Percentiles rank a stretch among this genome's conserved stretches.
These are phyloP conservation scores for Penicillium aurantiogriseum DNA, from an alignment of 2,329 filamentous ascomycete species.

Conservation along the genomic window DNA sequence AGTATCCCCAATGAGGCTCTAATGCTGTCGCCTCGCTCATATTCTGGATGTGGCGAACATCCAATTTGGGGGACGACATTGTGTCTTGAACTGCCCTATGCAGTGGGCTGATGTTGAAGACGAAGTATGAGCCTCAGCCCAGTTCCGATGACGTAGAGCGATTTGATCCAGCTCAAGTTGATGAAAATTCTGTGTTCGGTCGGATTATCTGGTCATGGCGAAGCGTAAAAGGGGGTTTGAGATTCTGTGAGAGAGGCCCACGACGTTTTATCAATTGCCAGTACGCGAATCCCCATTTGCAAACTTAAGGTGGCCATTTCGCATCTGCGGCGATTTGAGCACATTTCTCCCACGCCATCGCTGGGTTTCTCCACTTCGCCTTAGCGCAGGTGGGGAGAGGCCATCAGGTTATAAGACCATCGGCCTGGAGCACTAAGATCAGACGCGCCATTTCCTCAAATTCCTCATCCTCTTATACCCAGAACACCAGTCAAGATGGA, in stretches of 20 bases:
- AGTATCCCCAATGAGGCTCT: conserved; percentile 58
- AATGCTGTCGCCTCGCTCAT: conserved; percentile 39
- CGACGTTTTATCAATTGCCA: neutral
- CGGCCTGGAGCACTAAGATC: neutral
- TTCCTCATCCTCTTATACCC: neutral
- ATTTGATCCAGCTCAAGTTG: neutral
- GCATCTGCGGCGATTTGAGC: conserved; percentile 20
- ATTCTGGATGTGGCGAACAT: conserved; percentile 49
- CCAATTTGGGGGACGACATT: conserved; percentile 12
- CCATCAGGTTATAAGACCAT: conserved; percentile 5
- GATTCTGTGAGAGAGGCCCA: neutral
- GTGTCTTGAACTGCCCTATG: neutral
- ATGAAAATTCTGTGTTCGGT: neutral
- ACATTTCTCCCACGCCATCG: conserved; percentile 15
- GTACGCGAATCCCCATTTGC: neutral
- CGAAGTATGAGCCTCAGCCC: neutral
- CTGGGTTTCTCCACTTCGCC: conserved; percentile 8
- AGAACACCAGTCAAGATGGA: conserved; percentile 10
- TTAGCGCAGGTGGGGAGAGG: neutral
- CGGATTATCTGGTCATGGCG: neutral
- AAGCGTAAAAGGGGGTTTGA: neutral
- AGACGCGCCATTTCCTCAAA: neutral
- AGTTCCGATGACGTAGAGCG: neutral
- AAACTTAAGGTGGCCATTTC: neutral
- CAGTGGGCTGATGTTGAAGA: neutral